Conservation (phyloP, 2,329 filamentous ascomycete genomes). For the Microsporum ferrugineum region DNA sequence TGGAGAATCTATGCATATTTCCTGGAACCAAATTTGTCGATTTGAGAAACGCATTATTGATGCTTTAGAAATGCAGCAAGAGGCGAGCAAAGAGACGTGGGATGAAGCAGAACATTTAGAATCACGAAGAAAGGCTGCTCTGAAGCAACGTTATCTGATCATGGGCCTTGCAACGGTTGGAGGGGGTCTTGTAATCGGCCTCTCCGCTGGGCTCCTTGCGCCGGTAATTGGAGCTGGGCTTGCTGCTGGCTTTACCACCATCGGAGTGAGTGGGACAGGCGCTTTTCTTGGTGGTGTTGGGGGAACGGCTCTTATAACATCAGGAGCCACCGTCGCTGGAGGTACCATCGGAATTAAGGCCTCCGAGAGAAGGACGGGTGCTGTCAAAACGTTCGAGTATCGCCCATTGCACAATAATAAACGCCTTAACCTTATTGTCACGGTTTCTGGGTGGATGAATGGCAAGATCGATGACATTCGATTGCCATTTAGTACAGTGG, state of each 20-base stretch:
- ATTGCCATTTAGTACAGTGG: slow-evolving; percentile 87
- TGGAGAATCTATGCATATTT: slow-evolving; percentile 65
- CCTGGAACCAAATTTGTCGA: slow-evolving; percentile 85
- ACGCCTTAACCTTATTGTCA: slow-evolving; percentile 87
- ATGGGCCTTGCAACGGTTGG: slow-evolving; percentile 97
- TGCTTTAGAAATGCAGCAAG: slow-evolving; percentile 93
- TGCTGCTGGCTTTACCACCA: slow-evolving; percentile 87
- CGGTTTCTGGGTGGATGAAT: slow-evolving; percentile 95
- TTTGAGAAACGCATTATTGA: slow-evolving; percentile 97
- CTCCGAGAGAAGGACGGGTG: slow-evolving; percentile 74
- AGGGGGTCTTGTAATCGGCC: slow-evolving; percentile 84
- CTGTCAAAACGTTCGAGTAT: slow-evolving; percentile 95
- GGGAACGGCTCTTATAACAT: slow-evolving; percentile 88
- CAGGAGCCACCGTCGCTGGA: slow-evolving; percentile 73
- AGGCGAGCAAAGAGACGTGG: slow-evolving; percentile 91
- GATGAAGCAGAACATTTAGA: slow-evolving; percentile 94
- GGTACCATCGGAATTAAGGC: slow-evolving; percentile 76
- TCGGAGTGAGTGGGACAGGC: slow-evolving; percentile 79
- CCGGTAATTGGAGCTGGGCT: slow-evolving; percentile 90
- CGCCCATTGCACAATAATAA: slow-evolving; percentile 96
- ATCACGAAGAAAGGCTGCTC: slow-evolving; percentile 63
- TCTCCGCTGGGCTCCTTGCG: slow-evolving; percentile 82
- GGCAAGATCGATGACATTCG: slow-evolving; percentile 95
- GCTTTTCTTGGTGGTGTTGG: slow-evolving; percentile 84
- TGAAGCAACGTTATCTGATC: slow-evolving; percentile 77